Percentiles rank a stretch among this genome's conserved stretches.
Evolutionary conservation across 2,329 filamentous ascomycete species (phyloP).

Genomic region (Nannizziopsis barbatae): DNA sequence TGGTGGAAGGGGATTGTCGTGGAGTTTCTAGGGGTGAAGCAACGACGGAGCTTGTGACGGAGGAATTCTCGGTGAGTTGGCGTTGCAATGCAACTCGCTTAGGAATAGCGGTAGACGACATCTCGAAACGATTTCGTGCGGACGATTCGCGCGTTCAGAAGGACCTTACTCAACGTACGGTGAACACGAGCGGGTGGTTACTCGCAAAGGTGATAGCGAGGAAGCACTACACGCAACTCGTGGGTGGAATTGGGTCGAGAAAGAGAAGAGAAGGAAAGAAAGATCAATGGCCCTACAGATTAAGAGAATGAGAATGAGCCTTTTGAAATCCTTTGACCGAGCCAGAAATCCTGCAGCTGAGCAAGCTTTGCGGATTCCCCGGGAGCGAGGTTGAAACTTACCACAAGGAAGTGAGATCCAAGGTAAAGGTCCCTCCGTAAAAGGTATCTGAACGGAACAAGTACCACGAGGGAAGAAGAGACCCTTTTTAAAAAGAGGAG

Average conservation of each 20-base stretch:
- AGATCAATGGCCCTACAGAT: too few relatives aligned
- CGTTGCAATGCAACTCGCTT: slow-evolving; percentile 41
- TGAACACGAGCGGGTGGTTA: neutral
- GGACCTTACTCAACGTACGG: slow-evolving; percentile 9
- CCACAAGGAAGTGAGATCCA: neutral
- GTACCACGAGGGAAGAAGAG: neutral
- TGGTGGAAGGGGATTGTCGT: slow-evolving; percentile 61
- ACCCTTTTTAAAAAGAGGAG: neutral
- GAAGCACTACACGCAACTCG: neutral
- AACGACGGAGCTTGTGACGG: slow-evolving; percentile 43
- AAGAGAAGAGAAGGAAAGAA: too few relatives aligned
- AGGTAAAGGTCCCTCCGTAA: neutral
- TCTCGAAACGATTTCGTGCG: slow-evolving; percentile 18
- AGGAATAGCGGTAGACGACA: slow-evolving; percentile 43
- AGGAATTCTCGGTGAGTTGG: slow-evolving; percentile 45
- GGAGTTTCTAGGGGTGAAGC: slow-evolving; percentile 50
- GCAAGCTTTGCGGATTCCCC: too few relatives aligned
- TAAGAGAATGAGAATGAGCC: too few relatives aligned
- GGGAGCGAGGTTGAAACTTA: neutral
- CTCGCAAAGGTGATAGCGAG: too few relatives aligned
- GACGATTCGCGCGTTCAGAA: neutral
- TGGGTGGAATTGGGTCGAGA: too few relatives aligned
- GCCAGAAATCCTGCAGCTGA: too few relatives aligned
- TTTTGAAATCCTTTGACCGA: too few relatives aligned
- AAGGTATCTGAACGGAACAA: too few relatives aligned